Percentiles rank a stretch among this genome's conserved stretches.
Evolutionary conservation across 1,139 yeast genomes (phyloP).

Genomic region (Candida labiduridarum): DNA sequence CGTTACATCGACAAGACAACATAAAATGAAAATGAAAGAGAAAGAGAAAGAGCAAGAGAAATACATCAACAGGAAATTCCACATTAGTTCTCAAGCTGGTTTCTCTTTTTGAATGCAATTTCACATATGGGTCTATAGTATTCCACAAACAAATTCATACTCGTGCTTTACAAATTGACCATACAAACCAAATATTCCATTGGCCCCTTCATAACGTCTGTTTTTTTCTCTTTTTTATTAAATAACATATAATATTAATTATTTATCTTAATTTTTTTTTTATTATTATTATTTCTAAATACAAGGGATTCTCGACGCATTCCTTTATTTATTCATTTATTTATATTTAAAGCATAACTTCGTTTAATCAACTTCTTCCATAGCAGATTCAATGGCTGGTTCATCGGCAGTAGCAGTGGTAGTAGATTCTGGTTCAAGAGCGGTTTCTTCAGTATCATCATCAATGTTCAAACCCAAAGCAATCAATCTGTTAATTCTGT

Average conservation of each 20-base stretch:
- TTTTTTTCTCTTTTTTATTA: no score
- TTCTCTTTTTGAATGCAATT: no score
- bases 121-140: no score
- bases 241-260: not conserved
- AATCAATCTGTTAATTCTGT: slow-evolving; percentile 97
- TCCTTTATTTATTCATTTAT: not conserved
- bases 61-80: no score
- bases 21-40: no score
- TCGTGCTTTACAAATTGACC: no score
- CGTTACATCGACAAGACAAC: no score
- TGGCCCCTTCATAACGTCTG: no score
- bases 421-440: slow-evolving; percentile 52
- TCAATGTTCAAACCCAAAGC: slow-evolving; percentile 98
- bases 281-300: not conserved
- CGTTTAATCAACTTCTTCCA: slow-evolving; percentile 97
- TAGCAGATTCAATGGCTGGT: slow-evolving; percentile 84
- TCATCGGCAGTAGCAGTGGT: slow-evolving; percentile 60
- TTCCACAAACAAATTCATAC: no score
- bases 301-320: not conserved
- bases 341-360: not conserved
- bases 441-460: slow-evolving; percentile 65
- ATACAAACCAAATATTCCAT: no score
- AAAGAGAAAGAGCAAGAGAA: no score
- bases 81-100: no score
- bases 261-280: not conserved